Percentiles rank a stretch among this genome's conserved stretches.
phyloP scores from a whole-genome alignment of 768 basidiomycete genomes.

The Peribolospora baueri region DNA sequence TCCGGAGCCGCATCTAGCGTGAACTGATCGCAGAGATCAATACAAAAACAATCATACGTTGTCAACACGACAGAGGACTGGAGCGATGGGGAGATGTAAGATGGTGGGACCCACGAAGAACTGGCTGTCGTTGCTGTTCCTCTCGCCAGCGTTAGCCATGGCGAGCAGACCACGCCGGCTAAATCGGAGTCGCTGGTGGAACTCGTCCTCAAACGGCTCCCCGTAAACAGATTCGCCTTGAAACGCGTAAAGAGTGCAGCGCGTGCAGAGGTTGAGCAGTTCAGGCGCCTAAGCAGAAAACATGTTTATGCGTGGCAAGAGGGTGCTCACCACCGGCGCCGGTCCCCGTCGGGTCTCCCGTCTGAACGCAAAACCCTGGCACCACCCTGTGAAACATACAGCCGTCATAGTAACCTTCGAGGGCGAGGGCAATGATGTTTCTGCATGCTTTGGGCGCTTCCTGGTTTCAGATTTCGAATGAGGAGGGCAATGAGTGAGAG shows the following conservation, averaged over 20 bases:
- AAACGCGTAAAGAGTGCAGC: background rate
- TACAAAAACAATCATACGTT: background rate
- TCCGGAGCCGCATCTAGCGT: slow-evolving; percentile 54
- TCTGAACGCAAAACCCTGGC: slow-evolving; percentile 77
- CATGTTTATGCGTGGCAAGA: slow-evolving; percentile 2
- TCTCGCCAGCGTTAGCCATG: slow-evolving; percentile 67
- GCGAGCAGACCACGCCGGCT: slow-evolving; percentile 71
- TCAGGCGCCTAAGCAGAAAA: background rate
- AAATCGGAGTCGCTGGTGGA: slow-evolving; percentile 73
- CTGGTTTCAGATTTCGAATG: too few relatives aligned
- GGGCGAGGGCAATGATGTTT: slow-evolving; percentile 63
- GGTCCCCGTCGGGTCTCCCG: slow-evolving; percentile 75
- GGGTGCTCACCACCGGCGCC: slow-evolving; percentile 72
- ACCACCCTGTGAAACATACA: slow-evolving; percentile 88
- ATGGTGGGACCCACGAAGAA: slow-evolving; percentile 23
- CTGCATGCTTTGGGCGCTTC: too few relatives aligned
- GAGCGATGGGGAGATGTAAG: too few relatives aligned
- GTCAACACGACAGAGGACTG: too few relatives aligned
- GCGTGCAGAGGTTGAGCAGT: background rate
- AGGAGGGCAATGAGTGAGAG: too few relatives aligned
- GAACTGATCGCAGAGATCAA: slow-evolving; percentile 21
- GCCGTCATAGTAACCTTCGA: slow-evolving; percentile 91
- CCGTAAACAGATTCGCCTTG: background rate
- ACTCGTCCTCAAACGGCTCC: slow-evolving; percentile 88
- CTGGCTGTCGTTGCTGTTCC: slow-evolving; percentile 78